Conservation (phyloP, 2,329 filamentous ascomycete species). For the Mollisiaceae sp. region DNA sequence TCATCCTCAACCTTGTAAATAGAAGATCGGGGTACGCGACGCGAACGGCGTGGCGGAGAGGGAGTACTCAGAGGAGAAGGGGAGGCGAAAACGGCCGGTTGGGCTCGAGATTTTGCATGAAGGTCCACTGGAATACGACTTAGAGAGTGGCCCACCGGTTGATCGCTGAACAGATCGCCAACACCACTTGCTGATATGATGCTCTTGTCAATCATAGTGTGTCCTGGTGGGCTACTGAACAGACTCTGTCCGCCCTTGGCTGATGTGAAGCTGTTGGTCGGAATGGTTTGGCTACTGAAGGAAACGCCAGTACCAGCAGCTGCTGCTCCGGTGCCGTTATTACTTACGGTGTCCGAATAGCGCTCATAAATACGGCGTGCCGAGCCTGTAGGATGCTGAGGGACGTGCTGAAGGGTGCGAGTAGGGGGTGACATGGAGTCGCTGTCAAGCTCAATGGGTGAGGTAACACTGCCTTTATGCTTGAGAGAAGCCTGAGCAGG, state of each 20-base stretch:
- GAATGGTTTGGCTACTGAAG: neutral
- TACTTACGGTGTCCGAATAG: neutral
- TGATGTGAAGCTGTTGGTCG: neutral
- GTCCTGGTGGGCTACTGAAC: too few species aligned
- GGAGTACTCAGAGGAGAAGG: too few species aligned
- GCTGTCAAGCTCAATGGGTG: neutral
- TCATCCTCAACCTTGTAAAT: too few species aligned
- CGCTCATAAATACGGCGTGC: neutral
- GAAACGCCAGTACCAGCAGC: neutral
- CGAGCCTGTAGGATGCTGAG: neutral
- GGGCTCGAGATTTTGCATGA: too few species aligned
- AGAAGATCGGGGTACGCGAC: too few species aligned
- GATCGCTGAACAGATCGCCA: neutral
- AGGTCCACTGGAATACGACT: neutral
- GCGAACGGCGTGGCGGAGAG: too few species aligned
- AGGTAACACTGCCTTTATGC: neutral
- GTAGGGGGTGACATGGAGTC: neutral
- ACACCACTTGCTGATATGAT: neutral
- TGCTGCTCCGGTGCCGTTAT: neutral
- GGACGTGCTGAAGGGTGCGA: neutral
- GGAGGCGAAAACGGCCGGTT: too few species aligned
- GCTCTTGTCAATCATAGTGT: neutral
- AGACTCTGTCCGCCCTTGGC: neutral
- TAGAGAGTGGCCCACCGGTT: neutral
- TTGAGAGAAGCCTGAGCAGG: neutral